phyloP scores from a whole-genome alignment of 2,329 filamentous ascomycete species.

The Fusarium sp. region DNA sequence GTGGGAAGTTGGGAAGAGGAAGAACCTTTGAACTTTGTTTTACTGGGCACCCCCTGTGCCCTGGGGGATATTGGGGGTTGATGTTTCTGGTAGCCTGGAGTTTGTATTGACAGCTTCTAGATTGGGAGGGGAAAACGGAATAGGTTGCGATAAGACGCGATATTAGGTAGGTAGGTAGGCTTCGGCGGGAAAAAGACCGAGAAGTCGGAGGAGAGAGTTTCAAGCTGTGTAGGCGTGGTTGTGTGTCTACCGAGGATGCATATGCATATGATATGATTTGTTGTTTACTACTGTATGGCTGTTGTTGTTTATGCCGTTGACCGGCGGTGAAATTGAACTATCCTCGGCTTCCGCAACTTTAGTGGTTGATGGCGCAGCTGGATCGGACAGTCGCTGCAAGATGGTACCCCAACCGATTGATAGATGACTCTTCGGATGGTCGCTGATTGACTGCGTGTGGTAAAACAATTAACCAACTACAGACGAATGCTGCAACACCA shows the following conservation, averaged over 20 bases:
- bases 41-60: neutral
- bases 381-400: slow-evolving; percentile 26
- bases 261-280: neutral
- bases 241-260: slow-evolving; percentile 9
- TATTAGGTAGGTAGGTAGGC: neutral
- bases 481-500: slow-evolving; percentile 18
- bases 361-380: slow-evolving; percentile 17
- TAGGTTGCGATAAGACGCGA: slow-evolving; percentile 9
- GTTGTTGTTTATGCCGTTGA: slow-evolving; percentile 15
- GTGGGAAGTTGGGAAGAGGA: slow-evolving; percentile 1
- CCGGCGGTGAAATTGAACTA: slow-evolving; percentile 26
- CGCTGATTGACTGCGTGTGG: neutral
- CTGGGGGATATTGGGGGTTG: slow-evolving; percentile 2
- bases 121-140: slow-evolving; percentile 15
- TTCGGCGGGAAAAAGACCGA: slow-evolving; percentile 1
- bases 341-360: slow-evolving; percentile 4
- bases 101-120: slow-evolving; percentile 5
- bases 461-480: slow-evolving; percentile 15
- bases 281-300: slow-evolving; percentile 4
- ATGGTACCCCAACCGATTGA: slow-evolving; percentile 23
- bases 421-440: slow-evolving; percentile 13
- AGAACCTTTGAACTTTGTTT: slow-evolving; percentile 9
- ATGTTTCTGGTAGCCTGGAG: neutral
- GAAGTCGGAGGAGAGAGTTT: neutral
- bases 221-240: neutral